Evolutionary conservation across 495 filamentous ascomycete genomes (phyloP).

Genomic region (Neurospora sp.): DNA sequence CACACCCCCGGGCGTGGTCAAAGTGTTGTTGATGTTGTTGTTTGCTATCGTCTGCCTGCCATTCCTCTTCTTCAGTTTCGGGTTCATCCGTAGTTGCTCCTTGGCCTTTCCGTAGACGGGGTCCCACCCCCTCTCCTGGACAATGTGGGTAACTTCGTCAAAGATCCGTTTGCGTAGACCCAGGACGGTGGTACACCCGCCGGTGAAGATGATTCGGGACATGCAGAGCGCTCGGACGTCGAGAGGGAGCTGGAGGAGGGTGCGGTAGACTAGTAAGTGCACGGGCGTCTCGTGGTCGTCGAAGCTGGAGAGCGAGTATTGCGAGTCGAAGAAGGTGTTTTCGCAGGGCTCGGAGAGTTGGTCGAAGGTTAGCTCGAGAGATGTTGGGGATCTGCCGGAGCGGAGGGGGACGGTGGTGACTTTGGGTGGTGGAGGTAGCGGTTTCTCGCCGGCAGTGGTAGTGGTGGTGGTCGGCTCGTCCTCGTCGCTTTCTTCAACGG

Average conservation of each 20-base stretch:
- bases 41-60: conserved; percentile 18
- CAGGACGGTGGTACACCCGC: conserved; percentile 68
- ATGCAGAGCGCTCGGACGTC: conserved; percentile 80
- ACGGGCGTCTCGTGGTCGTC: conserved; percentile 83
- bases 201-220: conserved; percentile 81
- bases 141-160: conserved; percentile 55
- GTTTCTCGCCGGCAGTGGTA: conserved; percentile 20
- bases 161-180: conserved; percentile 75
- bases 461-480: conserved; percentile 12
- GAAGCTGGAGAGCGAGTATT: conserved; percentile 36
- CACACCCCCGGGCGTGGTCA: neutral
- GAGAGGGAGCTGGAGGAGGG: conserved; percentile 63
- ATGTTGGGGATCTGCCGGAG: conserved; percentile 34
- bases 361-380: conserved; percentile 55
- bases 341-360: conserved; percentile 66
- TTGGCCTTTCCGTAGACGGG: conserved; percentile 52
- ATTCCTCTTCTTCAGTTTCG: conserved; percentile 36
- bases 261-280: conserved; percentile 60
- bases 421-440: conserved; percentile 3
- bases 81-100: conserved; percentile 43
- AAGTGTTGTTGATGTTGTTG: neutral
- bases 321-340: conserved; percentile 55
- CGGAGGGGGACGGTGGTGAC: conserved; percentile 38
- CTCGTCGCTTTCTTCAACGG: conserved; percentile 42
- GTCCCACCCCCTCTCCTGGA: conserved; percentile 67